These are phyloP conservation scores for Artemisia argyi DNA, from an alignment of 129 eudicot species.

Conservation along the genomic window DNA sequence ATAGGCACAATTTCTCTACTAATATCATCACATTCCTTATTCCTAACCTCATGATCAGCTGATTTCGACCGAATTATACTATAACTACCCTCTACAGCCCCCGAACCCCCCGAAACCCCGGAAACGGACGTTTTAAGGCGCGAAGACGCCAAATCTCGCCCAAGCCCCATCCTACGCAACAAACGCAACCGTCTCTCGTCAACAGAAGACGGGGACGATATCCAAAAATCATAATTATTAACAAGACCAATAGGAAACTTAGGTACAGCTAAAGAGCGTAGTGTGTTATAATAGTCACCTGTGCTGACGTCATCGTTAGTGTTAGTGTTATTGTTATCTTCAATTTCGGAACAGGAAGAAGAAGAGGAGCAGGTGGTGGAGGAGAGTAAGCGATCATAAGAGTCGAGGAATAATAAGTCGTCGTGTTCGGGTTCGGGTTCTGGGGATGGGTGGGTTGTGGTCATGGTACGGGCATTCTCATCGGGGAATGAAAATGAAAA, in stretches of 20 bases:
- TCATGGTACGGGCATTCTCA: conserved; percentile 86
- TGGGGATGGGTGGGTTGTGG: conserved; percentile 36
- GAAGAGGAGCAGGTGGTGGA: conserved; percentile 78
- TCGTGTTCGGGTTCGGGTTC: conserved; percentile 28
- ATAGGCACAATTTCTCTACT: conserved; percentile 22
- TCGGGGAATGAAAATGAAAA: conserved; percentile 48
- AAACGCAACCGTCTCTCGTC: conserved; percentile 87
- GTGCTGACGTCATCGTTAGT: conserved; percentile 16
- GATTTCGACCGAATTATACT: not conserved
- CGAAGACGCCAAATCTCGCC: conserved; percentile 8
- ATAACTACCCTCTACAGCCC: too few relatives aligned
- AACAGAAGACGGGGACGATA: conserved; percentile 72
- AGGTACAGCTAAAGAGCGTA: conserved; percentile 30
- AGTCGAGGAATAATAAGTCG: conserved; percentile 68
- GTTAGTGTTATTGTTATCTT: conserved; percentile 14
- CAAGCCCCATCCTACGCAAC: conserved; percentile 70
- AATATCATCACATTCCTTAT: not conserved
- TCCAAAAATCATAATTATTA: conserved; percentile 79
- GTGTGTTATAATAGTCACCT: conserved; percentile 18
- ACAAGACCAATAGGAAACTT: conserved; percentile 56
- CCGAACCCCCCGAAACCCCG: too few relatives aligned
- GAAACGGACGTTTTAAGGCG: too few relatives aligned
- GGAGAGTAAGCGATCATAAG: conserved; percentile 83
- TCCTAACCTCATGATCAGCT: conserved; percentile 5
- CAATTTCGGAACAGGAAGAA: conserved; percentile 28